These are phyloP conservation scores for Apiospora marii DNA, from an alignment of 2,329 filamentous ascomycete species.

Conservation along the genomic window DNA sequence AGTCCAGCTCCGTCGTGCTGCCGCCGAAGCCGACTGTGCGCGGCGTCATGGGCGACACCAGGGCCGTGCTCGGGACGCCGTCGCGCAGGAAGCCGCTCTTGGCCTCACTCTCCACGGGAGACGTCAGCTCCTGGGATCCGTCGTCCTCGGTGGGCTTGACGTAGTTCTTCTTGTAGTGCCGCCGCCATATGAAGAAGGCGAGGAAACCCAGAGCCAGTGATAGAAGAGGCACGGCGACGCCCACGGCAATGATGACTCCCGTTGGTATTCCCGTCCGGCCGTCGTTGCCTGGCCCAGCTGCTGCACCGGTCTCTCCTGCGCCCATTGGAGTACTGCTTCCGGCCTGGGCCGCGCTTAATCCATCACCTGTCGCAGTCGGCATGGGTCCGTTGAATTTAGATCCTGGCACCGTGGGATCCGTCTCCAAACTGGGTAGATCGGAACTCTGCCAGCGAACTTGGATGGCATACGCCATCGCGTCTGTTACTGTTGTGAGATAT, in stretches of 20 bases:
- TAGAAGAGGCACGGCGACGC: conserved; percentile 14
- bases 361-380: neutral
- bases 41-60: conserved; percentile 23
- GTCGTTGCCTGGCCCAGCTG: neutral
- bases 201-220: conserved; percentile 12
- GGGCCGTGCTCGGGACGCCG: conserved; percentile 4
- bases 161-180: conserved; percentile 22
- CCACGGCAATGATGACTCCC: conserved; percentile 17
- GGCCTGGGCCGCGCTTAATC: neutral
- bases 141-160: conserved; percentile 8
- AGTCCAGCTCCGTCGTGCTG: conserved; percentile 25
- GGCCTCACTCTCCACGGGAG: neutral
- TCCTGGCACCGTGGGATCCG: conserved; percentile 24
- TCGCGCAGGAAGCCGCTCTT: conserved; percentile 9
- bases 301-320: neutral
- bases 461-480: conserved; percentile 13
- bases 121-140: neutral
- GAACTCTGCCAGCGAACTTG: conserved; percentile 24
- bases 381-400: neutral
- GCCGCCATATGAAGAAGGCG: conserved; percentile 23
- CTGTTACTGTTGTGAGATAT: conserved; percentile 4
- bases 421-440: conserved; percentile 17
- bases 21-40: neutral
- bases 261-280: neutral
- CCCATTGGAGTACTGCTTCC: neutral